Evolutionary conservation across 2,329 filamentous ascomycete species (phyloP), one percentile per base, ranked within the genome.

Genomic region (Graphiopsis chlorocephala): DNA sequence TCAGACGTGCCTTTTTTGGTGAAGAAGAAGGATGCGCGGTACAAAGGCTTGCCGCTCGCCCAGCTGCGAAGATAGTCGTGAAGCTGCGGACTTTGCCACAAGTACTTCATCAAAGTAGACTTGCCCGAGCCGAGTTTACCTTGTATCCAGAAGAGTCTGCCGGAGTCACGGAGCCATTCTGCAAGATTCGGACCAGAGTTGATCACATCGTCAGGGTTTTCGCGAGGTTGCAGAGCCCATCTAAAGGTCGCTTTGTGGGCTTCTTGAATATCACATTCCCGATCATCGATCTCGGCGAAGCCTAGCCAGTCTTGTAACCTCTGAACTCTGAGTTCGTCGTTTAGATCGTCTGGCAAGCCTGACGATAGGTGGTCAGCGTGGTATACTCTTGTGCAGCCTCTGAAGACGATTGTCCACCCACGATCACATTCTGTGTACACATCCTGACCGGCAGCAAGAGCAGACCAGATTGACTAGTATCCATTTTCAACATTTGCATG

Each of bases 111-210:
- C 14, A 67, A 33, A 10, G 66, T 67, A 8, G 66, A 68, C 45
- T 68, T 68, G 4, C 66, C 66, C n/a, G 63, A 45, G 15, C 65
- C 66, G 6, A 65, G 65, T 42, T 68, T 68, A 1, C 66, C 66
- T 56, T 68, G 66, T 33, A 68, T 58, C 66, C 66, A 67, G 15
- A 66, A 60, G 15, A 47, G n/a, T 11, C 57, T 35, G 7, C 17
- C n/a, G 23, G 35, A 3, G 20, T 29, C n/a, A 4, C n/a, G 28
- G n/a, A 60, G 57, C 35, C 35, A 60, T 29, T 60, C 29, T 3
- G 20, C 47, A 20, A 50, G 25, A 17, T 50, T 28, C 2, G 47
- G 25, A 14, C 47, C 47, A 8, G 23, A 5, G 3, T 4, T 6
- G 15, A 7, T 20, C 17, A 8, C 8, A 11, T 20, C n/a, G 14